These are phyloP conservation scores for Trichocladium uniseriatum DNA, from an alignment of 495 filamentous ascomycete genomes.

Conservation along the genomic window DNA sequence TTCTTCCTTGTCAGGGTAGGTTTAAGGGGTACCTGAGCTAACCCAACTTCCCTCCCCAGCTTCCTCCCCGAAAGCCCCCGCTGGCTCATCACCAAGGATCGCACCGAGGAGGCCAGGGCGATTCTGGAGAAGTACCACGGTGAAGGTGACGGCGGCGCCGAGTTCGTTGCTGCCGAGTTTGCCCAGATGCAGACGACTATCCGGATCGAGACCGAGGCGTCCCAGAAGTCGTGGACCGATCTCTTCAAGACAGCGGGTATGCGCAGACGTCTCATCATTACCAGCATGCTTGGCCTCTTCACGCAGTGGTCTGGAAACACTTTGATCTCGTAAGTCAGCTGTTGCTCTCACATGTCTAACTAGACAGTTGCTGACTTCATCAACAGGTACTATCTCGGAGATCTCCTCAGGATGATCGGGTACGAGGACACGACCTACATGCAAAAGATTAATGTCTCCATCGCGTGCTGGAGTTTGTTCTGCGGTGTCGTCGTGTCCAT, in stretches of 20 bases:
- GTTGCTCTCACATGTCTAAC: too few relatives aligned
- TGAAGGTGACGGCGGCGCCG: slow-evolving; percentile 45
- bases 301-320: slow-evolving; percentile 60
- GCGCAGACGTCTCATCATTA: slow-evolving; percentile 47
- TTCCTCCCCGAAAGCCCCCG: slow-evolving; percentile 46
- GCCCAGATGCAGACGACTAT: slow-evolving; percentile 53
- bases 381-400: slow-evolving; percentile 44
- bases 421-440: slow-evolving; percentile 44
- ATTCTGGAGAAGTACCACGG: slow-evolving; percentile 55
- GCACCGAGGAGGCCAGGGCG: slow-evolving; percentile 46
- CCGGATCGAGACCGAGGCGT: slow-evolving; percentile 44
- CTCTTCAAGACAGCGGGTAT: slow-evolving; percentile 47
- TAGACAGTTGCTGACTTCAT: not conserved
- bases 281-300: slow-evolving; percentile 50
- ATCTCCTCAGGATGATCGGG: slow-evolving; percentile 41
- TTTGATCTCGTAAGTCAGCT: slow-evolving; percentile 43
- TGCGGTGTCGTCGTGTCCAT: slow-evolving; percentile 44
- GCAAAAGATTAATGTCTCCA: slow-evolving; percentile 49
- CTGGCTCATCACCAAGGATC: slow-evolving; percentile 51
- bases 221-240: slow-evolving; percentile 47
- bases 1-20: too few relatives aligned
- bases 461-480: slow-evolving; percentile 48
- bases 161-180: slow-evolving; percentile 52
- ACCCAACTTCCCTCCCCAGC: slow-evolving; percentile 13
- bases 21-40: too few relatives aligned